Conservation (phyloP, 129 eudicot genomes). For the Dittrichia graveolens region DNA sequence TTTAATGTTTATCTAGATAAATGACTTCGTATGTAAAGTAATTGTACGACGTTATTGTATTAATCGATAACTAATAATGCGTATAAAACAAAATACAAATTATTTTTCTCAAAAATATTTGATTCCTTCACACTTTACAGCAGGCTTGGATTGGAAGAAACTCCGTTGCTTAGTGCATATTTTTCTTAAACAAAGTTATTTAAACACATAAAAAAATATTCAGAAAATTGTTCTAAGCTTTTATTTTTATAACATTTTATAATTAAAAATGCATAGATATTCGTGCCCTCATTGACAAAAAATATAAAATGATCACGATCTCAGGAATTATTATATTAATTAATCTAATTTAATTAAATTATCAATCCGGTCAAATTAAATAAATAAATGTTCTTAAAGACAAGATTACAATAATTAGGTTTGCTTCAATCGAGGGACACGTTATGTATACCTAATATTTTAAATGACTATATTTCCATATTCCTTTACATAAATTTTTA, state of each 20-base stretch:
- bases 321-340: slow-evolving; percentile 22
- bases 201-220: neutral
- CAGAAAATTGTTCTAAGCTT: neutral
- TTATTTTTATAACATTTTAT: neutral
- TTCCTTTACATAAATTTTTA: too few species aligned
- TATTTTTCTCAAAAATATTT: neutral
- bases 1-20: too few species aligned
- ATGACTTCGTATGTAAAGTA: too few species aligned
- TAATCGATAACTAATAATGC: too few species aligned
- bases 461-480: too few species aligned
- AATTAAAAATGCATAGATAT: slow-evolving; percentile 23
- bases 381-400: slow-evolving; percentile 27
- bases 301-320: slow-evolving; percentile 29
- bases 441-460: slow-evolving; percentile 29
- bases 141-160: slow-evolving; percentile 34
- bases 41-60: too few species aligned
- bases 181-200: neutral
- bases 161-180: slow-evolving; percentile 36
- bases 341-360: slow-evolving; percentile 7
- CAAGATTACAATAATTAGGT: slow-evolving; percentile 23
- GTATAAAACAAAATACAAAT: too few species aligned
- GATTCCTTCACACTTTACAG: slow-evolving; percentile 33
- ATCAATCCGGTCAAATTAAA: slow-evolving; percentile 25
- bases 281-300: slow-evolving; percentile 39
- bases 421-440: slow-evolving; percentile 41